Percentiles rank a stretch among this genome's conserved stretches.
Conservation (phyloP, 345 rosid species). For the Hypericum androsaemum region DNA sequence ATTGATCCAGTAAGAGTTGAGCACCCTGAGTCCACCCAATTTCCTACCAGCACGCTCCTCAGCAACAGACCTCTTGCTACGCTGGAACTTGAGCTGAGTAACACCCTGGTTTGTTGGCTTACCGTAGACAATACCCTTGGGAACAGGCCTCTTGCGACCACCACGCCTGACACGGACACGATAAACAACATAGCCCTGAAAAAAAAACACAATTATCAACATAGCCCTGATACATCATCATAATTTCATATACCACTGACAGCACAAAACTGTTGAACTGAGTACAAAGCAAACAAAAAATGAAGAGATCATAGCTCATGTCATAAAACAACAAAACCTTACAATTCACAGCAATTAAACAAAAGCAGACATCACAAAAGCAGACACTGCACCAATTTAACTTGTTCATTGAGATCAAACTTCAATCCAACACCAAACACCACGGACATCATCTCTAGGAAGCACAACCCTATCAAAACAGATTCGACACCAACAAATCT, state of each 20-base stretch:
- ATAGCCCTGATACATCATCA: not conserved
- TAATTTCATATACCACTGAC: not conserved
- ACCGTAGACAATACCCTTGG: slow-evolving; percentile 37
- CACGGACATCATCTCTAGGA: no score
- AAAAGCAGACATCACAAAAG: no score
- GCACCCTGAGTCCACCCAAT: slow-evolving; percentile 30
- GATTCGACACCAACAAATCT: no score
- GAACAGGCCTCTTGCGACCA: slow-evolving; percentile 34
- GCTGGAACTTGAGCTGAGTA: slow-evolving; percentile 32
- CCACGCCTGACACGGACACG: slow-evolving; percentile 33
- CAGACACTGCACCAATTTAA: no score
- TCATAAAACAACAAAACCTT: no score
- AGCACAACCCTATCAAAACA: no score
- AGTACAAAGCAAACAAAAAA: no score
- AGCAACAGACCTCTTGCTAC: slow-evolving; percentile 36
- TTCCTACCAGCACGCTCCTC: slow-evolving; percentile 37
- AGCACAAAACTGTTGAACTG: no score
- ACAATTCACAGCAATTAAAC: no score
- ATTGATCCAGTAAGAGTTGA: slow-evolving; percentile 33
- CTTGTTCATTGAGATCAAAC: no score
- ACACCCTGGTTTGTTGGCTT: slow-evolving; percentile 36
- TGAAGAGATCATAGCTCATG: no score
- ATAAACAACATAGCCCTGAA: slow-evolving; percentile 32
- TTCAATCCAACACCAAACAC: no score
- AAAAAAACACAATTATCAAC: not conserved